Percentiles rank a stretch among this genome's conserved stretches.
These are phyloP conservation scores for Takakia lepidozioides DNA, from an alignment of 225 moss, liverwort and hornwort species.

Conservation along the genomic window DNA sequence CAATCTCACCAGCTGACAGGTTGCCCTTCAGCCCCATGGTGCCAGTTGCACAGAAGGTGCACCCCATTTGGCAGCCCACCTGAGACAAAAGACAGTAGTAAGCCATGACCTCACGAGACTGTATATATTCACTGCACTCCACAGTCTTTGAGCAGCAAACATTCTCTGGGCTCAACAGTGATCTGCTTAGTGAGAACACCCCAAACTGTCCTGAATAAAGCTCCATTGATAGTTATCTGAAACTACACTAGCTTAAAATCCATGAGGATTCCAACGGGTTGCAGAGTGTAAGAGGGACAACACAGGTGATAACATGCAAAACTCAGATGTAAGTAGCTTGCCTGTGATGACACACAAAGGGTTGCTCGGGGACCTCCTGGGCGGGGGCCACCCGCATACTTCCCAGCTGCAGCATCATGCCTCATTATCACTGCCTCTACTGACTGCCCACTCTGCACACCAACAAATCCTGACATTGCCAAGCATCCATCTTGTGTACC, in stretches of 20 bases:
- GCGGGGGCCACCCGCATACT: slow-evolving; percentile 83
- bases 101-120: no score
- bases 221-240: no score
- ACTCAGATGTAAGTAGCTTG: no score
- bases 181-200: no score
- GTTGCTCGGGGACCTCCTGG: slow-evolving; percentile 85
- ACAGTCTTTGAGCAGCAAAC: no score
- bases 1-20: slow-evolving; percentile 88
- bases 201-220: no score
- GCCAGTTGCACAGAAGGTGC: slow-evolving; percentile 98
- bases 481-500: no score
- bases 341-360: slow-evolving; percentile 97
- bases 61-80: slow-evolving; percentile 99
- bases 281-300: no score
- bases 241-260: no score
- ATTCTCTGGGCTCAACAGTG: not conserved
- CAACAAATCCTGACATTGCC: not conserved
- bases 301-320: no score
- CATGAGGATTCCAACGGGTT: no score
- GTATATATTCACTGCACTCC: not conserved
- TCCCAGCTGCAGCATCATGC: slow-evolving; percentile 85
- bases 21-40: slow-evolving; percentile 98
- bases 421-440: slow-evolving; percentile 92
- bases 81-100: slow-evolving; percentile 14
- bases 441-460: slow-evolving; percentile 71